Evolutionary conservation across 148 eudicot genomes (phyloP), one percentile per base, ranked within the genome.

Genomic region (Salicornia ramosissima): DNA sequence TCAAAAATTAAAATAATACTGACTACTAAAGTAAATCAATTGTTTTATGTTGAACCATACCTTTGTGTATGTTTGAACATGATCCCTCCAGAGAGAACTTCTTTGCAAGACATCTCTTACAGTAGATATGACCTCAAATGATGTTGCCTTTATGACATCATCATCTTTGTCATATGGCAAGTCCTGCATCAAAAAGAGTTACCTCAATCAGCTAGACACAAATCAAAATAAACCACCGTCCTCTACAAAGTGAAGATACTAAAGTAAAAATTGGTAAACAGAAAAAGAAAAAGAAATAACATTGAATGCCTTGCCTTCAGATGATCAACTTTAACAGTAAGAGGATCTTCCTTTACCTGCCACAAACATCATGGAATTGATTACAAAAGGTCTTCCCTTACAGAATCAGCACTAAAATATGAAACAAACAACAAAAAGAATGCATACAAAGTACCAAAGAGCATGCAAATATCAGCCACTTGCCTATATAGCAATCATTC

Each of bases 21-120:
- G 28, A 47, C 16, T 21, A 31, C 26, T 10, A 8, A 29, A 51
- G 2, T 13, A 55, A 11, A 55, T 29, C 45, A 64, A 9, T 18
- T 70, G 45, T 52, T 36, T 13, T n/a, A 34, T 46, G 40, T 15
- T 45, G 0, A 16, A 40, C 22, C 34, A 58, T 75, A 91, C 99
- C 96, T 94, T 94, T 33, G 84, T 89, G 75, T 95, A 91, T 62
- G 93, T 89, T 77, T 91, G 97, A 52, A 88, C 97, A 64, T 91
- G 99, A 83, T 95, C 99, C 76, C 97, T 82, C 99, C 97, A 95
- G 64, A 95, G 91, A 22, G 99, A 88, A 79, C 96, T 91, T 74
- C 88, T 87, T 80, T 91, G 93, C 65, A 95, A 74, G 68, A 95
- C 92, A 86, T 95, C 99, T 78, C 96, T 87, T 56, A 95, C 67